A percentile compares a stretch with the other conserved stretches of the same genome.
phyloP scores from a whole-genome alignment of 495 filamentous ascomycete species.

The Neurospora hispaniola region DNA sequence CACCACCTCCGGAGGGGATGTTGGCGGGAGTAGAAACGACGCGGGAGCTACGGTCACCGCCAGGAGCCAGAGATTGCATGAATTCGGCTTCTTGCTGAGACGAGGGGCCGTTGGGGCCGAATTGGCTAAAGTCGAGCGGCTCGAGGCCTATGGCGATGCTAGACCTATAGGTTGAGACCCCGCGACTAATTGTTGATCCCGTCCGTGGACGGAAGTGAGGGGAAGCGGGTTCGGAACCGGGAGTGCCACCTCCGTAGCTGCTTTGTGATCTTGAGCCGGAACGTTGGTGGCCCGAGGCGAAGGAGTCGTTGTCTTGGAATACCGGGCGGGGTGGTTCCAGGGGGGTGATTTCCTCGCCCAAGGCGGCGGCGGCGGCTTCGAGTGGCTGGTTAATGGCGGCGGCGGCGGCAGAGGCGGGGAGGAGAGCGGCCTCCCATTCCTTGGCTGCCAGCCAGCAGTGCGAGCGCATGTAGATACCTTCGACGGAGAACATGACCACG shows the following conservation, averaged over 20 bases:
- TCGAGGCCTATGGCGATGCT: slow-evolving; percentile 39
- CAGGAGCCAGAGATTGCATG: neutral
- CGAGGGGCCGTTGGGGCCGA: neutral
- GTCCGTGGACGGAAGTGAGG: slow-evolving; percentile 24
- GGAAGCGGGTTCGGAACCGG: slow-evolving; percentile 15
- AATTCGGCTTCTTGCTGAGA: neutral
- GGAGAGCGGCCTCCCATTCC: slow-evolving; percentile 43
- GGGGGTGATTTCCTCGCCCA: slow-evolving; percentile 11
- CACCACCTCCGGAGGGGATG: neutral
- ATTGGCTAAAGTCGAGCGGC: slow-evolving; percentile 17
- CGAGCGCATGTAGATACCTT: slow-evolving; percentile 79
- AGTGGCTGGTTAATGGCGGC: neutral
- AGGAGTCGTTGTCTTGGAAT: slow-evolving; percentile 8
- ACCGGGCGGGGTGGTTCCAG: slow-evolving; percentile 29
- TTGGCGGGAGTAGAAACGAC: neutral
- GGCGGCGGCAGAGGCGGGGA: slow-evolving; percentile 3
- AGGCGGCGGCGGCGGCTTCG: neutral
- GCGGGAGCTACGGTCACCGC: neutral
- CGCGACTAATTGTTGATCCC: slow-evolving; percentile 18
- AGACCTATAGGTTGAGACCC: slow-evolving; percentile 24
- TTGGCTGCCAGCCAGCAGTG: slow-evolving; percentile 87
- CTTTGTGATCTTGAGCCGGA: neutral
- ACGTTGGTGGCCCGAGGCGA: neutral
- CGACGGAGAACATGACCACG: slow-evolving; percentile 77
- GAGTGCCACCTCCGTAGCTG: neutral